Evolutionary conservation across 208 protist genomes (phyloP).

Genomic region (Trypanosoma avium): DNA sequence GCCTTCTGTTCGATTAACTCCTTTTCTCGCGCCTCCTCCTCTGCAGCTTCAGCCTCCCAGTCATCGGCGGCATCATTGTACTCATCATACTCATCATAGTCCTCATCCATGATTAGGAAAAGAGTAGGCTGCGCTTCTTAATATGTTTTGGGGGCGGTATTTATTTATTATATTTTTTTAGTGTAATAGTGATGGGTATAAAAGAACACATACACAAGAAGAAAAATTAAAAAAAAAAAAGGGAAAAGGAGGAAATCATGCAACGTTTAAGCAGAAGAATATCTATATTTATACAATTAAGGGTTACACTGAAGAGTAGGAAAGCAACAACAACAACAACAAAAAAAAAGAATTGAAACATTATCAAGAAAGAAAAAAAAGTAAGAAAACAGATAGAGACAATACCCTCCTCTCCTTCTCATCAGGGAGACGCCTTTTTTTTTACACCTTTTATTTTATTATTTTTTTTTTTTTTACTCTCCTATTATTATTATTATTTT

Average conservation of each 20-base stretch:
- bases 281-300: too few species aligned
- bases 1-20: conserved; percentile 40
- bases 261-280: background rate
- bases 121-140: too few species aligned
- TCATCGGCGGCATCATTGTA: conserved; percentile 85
- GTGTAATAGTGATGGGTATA: too few species aligned
- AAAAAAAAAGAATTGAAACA: background rate
- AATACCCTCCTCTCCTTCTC: background rate
- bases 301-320: too few species aligned
- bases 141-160: too few species aligned
- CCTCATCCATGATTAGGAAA: conserved; percentile 3
- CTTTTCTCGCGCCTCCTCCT: conserved; percentile 57
- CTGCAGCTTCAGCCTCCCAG: conserved; percentile 75
- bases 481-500: too few species aligned
- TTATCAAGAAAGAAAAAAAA: background rate
- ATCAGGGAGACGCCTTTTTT: background rate
- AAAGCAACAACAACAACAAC: too few species aligned
- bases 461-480: too few species aligned
- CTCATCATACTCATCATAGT: conserved; percentile 44
- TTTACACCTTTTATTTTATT: too few species aligned
- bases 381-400: background rate
- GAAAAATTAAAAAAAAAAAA: background rate
- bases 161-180: too few species aligned
- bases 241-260: background rate
- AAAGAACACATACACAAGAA: too few species aligned